Base-by-base conservation (phyloP, 108 stramenopile species). In the Nitzschia sp. region DNA sequence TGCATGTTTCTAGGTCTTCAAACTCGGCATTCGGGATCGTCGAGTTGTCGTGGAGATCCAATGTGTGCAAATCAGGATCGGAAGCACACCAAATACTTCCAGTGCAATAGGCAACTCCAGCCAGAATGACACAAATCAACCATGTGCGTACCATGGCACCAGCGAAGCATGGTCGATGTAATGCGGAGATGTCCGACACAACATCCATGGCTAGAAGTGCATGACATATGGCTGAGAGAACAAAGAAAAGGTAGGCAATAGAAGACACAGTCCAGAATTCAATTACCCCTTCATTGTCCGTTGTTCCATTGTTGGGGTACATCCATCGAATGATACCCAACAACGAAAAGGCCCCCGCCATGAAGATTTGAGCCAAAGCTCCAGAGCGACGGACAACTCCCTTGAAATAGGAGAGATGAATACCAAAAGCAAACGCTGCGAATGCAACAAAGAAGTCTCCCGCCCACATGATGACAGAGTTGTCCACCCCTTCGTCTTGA, bases 1-100 rank as follows among this genome's bases (percentile, higher is more conserved):
- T 29, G 41, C 67, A 69, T 15, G 29, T 57, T 21, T 42, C 19
- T 9, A 42, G 17, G 25, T 69, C 57, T 17, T 44, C 41, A 25
- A 50, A 37, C 44, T 52, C 25, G 29, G 14, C 37, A 7, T 24
- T 19, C 5, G 21, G 25, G 14, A 29, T 61, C 20, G 22, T 40
- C 10, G 24, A 41, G 21, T 15, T 44, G 54, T 46, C 64, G 10
- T 41, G 22, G 3, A 57, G 43, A 29, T 54, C 50, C 10, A 42
- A 15, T 22, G 59, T 41, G 12, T 53, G 40, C 11, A 72, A 55
- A 1, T 42, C 17, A 7, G 72, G 64, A 15, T 22, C 26, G 14
- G 12, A n/a, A 6, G 72, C n/a, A 37, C 72, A 72, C 72, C 72
- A 72, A 19, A 64, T 43, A 19, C 57, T 26, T 3, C 63, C 72